These are phyloP conservation scores for Hibiscus tridactylites DNA, from an alignment of 345 rosid species.

Conservation along the genomic window DNA sequence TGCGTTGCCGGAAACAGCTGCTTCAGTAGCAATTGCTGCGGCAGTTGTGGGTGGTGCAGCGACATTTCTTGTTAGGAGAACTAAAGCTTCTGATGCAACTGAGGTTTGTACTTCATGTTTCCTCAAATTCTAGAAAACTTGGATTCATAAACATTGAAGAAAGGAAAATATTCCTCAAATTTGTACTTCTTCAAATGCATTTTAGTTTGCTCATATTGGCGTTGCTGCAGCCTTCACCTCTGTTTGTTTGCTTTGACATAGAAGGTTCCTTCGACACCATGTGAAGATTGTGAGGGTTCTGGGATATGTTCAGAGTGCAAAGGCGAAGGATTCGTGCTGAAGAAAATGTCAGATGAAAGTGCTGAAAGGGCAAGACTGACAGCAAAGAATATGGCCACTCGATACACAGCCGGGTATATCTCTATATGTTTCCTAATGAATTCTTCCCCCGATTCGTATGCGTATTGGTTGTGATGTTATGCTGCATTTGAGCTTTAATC, in stretches of 20 bases:
- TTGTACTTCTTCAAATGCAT: neutral
- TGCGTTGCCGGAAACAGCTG: conserved; percentile 67
- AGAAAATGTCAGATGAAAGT: conserved; percentile 58
- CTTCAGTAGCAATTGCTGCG: conserved; percentile 77
- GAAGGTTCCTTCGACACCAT: conserved; percentile 54
- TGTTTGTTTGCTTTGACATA: neutral
- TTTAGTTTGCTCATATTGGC: neutral
- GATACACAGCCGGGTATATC: conserved; percentile 88
- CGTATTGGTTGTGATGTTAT: neutral
- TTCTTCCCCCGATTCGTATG: neutral
- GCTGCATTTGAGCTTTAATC: neutral
- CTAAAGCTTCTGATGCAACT: conserved; percentile 41
- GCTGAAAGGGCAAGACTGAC: conserved; percentile 73
- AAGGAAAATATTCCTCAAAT: neutral
- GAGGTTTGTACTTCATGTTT: conserved; percentile 28
- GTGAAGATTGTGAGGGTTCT: conserved; percentile 72
- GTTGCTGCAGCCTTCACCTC: neutral
- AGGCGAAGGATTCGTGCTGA: conserved; percentile 85
- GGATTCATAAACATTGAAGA: neutral
- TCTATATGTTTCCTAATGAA: neutral
- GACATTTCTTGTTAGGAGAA: conserved; percentile 52
- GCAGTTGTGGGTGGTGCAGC: conserved; percentile 86
- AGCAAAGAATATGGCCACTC: conserved; percentile 75
- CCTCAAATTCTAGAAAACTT: neutral
- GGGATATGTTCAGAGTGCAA: conserved; percentile 86